These are phyloP conservation scores for Chalciporus piperatus DNA, from an alignment of 768 basidiomycete species.

Conservation along the genomic window DNA sequence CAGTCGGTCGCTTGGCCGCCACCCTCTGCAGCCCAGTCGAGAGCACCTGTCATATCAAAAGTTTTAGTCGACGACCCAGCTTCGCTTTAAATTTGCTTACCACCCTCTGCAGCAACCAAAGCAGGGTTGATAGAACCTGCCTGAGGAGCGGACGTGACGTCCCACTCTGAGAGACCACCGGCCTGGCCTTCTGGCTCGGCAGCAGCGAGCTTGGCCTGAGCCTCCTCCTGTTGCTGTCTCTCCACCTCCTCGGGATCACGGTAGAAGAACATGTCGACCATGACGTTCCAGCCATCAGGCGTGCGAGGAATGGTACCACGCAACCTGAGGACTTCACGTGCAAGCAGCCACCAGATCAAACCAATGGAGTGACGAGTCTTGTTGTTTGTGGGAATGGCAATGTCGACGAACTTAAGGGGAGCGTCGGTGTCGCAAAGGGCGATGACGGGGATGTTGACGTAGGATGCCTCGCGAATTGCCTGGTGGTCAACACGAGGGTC, in stretches of 20 bases:
- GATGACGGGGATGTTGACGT: slow-evolving; percentile 99
- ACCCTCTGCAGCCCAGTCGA: slow-evolving; percentile 80
- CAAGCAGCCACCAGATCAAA: slow-evolving; percentile 96
- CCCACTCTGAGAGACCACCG: slow-evolving; percentile 64
- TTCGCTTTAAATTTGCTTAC: slow-evolving; percentile 26
- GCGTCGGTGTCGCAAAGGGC: slow-evolving; percentile 99
- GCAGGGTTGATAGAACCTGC: slow-evolving; percentile 77
- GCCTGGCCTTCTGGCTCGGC: slow-evolving; percentile 57
- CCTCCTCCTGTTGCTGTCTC: slow-evolving; percentile 94
- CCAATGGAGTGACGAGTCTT: slow-evolving; percentile 97
- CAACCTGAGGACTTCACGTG: slow-evolving; percentile 94
- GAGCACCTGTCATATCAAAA: slow-evolving; percentile 48
- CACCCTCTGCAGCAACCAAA: slow-evolving; percentile 62
- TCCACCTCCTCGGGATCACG: slow-evolving; percentile 99
- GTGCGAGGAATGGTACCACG: slow-evolving; percentile 92
- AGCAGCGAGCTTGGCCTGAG: slow-evolving; percentile 71
- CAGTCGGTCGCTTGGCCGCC: slow-evolving; percentile 66
- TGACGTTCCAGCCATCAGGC: slow-evolving; percentile 92
- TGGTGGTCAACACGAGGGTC: slow-evolving; percentile 99
- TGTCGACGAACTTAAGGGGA: slow-evolving; percentile 94
- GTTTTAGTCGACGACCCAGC: slow-evolving; percentile 1
- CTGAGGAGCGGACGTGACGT: slow-evolving; percentile 62
- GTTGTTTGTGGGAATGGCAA: slow-evolving; percentile 99
- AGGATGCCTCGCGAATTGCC: slow-evolving; percentile 99
- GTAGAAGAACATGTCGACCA: slow-evolving; percentile 99